Evolutionary conservation across 2,329 filamentous ascomycete genomes (phyloP).

Genomic region (Pseudofabraea citricarpa): DNA sequence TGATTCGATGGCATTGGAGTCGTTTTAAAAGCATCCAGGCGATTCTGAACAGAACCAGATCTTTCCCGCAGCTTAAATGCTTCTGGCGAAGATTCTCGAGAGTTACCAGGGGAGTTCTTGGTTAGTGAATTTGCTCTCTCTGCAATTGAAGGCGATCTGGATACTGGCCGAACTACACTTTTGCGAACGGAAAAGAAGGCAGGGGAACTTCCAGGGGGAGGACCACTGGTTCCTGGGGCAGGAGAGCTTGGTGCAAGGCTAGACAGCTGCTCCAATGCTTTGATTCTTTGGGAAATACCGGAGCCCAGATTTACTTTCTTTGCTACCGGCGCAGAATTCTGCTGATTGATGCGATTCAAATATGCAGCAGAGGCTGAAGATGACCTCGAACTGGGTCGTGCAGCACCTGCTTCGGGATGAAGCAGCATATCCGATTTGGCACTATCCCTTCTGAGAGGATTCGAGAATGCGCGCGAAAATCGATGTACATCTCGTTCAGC

Average conservation of each 20-base stretch:
- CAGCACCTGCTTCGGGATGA: slow-evolving; percentile 30
- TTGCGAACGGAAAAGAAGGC: slow-evolving; percentile 57
- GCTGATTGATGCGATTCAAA: slow-evolving; percentile 50
- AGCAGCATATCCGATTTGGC: slow-evolving; percentile 34
- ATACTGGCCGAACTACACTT: slow-evolving; percentile 25
- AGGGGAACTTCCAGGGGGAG: slow-evolving; percentile 40
- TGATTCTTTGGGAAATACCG: slow-evolving; percentile 91
- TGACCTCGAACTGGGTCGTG: slow-evolving; percentile 21
- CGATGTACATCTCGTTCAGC: slow-evolving; percentile 16
- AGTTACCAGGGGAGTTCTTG: slow-evolving; percentile 28
- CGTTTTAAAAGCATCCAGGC: slow-evolving; percentile 19
- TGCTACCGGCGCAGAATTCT: slow-evolving; percentile 43
- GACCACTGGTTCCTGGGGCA: slow-evolving; percentile 8
- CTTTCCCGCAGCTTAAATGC: slow-evolving; percentile 23
- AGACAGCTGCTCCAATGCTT: slow-evolving; percentile 79
- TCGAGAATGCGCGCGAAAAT: slow-evolving; percentile 30
- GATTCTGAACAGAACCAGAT: slow-evolving; percentile 23
- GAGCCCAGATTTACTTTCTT: slow-evolving; percentile 83
- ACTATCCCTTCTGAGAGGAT: slow-evolving; percentile 26
- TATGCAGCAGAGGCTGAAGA: slow-evolving; percentile 50
- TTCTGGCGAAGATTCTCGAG: slow-evolving; percentile 44
- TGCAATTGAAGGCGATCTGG: slow-evolving; percentile 30
- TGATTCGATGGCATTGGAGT: slow-evolving; percentile 12
- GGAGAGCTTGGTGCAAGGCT: slow-evolving; percentile 35
- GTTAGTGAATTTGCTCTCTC: slow-evolving; percentile 32